Conservation (phyloP, 2,329 filamentous ascomycete genomes). For the Nigrograna mackinnonii region DNA sequence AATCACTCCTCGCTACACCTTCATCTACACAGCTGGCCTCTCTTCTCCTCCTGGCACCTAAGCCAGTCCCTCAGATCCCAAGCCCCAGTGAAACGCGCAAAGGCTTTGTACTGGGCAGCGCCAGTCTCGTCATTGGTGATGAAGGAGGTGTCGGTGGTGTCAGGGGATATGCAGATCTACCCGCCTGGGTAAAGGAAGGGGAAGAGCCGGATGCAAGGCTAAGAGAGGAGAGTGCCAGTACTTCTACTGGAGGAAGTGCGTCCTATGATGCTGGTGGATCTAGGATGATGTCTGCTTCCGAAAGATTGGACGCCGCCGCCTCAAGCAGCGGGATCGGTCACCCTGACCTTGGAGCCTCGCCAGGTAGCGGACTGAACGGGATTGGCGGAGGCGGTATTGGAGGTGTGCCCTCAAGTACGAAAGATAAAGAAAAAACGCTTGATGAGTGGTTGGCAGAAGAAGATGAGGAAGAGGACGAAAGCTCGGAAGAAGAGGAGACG, state of each 20-base stretch:
- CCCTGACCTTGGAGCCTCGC: conserved; percentile 37
- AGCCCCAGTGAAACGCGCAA: conserved; percentile 85
- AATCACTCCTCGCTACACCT: conserved; percentile 77
- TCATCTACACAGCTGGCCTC: conserved; percentile 80
- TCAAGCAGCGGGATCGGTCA: conserved; percentile 34
- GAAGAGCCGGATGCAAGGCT: conserved; percentile 77
- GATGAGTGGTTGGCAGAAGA: conserved; percentile 91
- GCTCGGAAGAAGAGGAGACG: conserved; percentile 48
- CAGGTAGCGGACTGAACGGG: conserved; percentile 56
- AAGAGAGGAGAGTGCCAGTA: conserved; percentile 56
- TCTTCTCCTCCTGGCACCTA: conserved; percentile 88
- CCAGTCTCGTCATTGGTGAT: conserved; percentile 81
- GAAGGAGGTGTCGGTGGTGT: conserved; percentile 71
- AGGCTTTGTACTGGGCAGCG: conserved; percentile 78
- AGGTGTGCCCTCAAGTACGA: conserved; percentile 4
- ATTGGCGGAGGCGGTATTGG: conserved; percentile 22
- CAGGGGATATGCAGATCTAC: conserved; percentile 79
- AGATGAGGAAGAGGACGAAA: conserved; percentile 60
- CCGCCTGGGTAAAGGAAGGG: conserved; percentile 82
- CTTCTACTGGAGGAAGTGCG: conserved; percentile 25
- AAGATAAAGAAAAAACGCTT: conserved; percentile 71
- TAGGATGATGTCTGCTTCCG: conserved; percentile 60
- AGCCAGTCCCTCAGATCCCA: conserved; percentile 87
- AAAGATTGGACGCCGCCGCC: conserved; percentile 65
- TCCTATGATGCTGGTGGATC: conserved; percentile 33